These are phyloP conservation scores for Blastobotrys ciferrii DNA, from an alignment of 1,139 yeast species.

Conservation along the genomic window DNA sequence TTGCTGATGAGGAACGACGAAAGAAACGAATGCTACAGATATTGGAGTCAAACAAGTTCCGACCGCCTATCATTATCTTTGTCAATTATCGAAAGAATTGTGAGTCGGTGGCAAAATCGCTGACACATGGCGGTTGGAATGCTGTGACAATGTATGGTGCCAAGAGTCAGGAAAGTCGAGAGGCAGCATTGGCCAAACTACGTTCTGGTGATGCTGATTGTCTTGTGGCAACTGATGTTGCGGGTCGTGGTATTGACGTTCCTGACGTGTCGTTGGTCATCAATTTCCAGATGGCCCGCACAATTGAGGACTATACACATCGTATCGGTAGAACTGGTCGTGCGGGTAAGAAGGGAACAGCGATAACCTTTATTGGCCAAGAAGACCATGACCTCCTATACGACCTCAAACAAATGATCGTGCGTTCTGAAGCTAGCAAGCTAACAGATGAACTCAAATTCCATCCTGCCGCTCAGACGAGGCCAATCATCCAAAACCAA, in stretches of 20 bases:
- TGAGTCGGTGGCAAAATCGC: conserved; percentile 56
- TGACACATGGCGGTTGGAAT: conserved; percentile 46
- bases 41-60: conserved; percentile 37
- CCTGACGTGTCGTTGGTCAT: conserved; percentile 80
- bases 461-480: conserved; percentile 25
- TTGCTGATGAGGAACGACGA: conserved; percentile 42
- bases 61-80: conserved; percentile 68
- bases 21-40: conserved; percentile 38
- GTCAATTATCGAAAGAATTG: conserved; percentile 75
- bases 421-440: conserved; percentile 43
- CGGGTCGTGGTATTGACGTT: conserved; percentile 94
- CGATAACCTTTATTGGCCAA: conserved; percentile 65
- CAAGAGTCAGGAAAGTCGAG: conserved; percentile 83
- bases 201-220: conserved; percentile 59
- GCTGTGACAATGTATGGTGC: conserved; percentile 81
- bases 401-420: conserved; percentile 51
- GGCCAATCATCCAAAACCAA: conserved; percentile 4
- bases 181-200: conserved; percentile 66
- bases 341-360: conserved; percentile 78
- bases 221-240: conserved; percentile 90
- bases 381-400: conserved; percentile 54
- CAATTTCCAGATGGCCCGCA: conserved; percentile 78
- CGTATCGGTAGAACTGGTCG: conserved; percentile 96
- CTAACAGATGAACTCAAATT: conserved; percentile 53
- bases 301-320: conserved; percentile 83